Evolutionary conservation across 2,329 filamentous ascomycete genomes (phyloP).

Genomic region (Penicillium sp.): DNA sequence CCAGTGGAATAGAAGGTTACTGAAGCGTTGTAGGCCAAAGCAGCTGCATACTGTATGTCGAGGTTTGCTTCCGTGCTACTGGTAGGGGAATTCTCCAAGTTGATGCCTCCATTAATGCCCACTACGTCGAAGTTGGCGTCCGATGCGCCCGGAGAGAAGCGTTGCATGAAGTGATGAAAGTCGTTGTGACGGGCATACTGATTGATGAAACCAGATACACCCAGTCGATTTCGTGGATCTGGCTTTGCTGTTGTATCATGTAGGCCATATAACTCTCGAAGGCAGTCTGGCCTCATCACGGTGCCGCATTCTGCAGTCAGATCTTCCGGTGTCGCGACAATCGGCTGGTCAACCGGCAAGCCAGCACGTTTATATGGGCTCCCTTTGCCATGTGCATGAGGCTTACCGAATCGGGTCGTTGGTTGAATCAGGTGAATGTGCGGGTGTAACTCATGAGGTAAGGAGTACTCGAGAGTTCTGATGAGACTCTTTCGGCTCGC

Average conservation of each 20-base stretch:
- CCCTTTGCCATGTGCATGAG: slow-evolving; percentile 41
- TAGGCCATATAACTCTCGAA: slow-evolving; percentile 54
- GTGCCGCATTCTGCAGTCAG: slow-evolving; percentile 39
- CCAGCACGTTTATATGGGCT: slow-evolving; percentile 21
- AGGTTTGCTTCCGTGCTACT: slow-evolving; percentile 62
- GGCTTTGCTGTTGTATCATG: slow-evolving; percentile 31
- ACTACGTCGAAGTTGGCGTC: slow-evolving; percentile 59
- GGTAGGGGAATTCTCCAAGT: slow-evolving; percentile 47
- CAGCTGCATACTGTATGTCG: slow-evolving; percentile 63
- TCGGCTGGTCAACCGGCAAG: slow-evolving; percentile 26
- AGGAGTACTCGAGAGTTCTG: slow-evolving; percentile 61
- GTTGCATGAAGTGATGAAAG: slow-evolving; percentile 57
- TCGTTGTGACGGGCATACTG: slow-evolving; percentile 57
- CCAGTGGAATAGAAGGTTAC: slow-evolving; percentile 63
- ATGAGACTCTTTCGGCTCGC: slow-evolving; percentile 49
- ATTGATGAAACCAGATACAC: slow-evolving; percentile 53
- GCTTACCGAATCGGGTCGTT: slow-evolving; percentile 62
- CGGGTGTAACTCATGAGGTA: slow-evolving; percentile 57
- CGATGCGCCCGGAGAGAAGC: slow-evolving; percentile 55
- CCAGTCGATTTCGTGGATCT: slow-evolving; percentile 42
- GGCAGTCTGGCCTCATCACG: slow-evolving; percentile 51
- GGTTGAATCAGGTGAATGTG: slow-evolving; percentile 66
- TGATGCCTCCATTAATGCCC: slow-evolving; percentile 58
- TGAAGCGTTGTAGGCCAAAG: slow-evolving; percentile 56
- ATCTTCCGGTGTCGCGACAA: slow-evolving; percentile 17